Conservation (phyloP, 495 filamentous ascomycete genomes). For the Penicillium desertorum region DNA sequence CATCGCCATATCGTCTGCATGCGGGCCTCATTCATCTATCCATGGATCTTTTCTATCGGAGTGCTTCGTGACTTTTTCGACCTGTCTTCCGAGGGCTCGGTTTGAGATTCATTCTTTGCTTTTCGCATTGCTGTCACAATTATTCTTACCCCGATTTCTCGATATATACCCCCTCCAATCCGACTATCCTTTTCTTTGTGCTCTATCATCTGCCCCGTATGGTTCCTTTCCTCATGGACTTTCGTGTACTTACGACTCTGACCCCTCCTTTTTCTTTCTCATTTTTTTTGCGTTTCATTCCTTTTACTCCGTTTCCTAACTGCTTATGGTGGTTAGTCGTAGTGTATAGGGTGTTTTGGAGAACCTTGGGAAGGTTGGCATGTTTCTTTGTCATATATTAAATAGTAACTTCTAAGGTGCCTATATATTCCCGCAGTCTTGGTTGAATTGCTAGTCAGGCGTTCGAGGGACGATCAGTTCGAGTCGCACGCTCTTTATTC, state of each 20-base stretch:
- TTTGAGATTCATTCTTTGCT: background rate
- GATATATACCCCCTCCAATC: conserved; percentile 31
- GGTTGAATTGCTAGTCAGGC: conserved; percentile 3
- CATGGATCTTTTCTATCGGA: background rate
- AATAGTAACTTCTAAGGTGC: conserved; percentile 1
- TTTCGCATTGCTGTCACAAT: conserved; percentile 14
- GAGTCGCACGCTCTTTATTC: background rate
- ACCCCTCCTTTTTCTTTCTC: conserved; percentile 7
- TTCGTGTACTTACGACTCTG: conserved; percentile 28
- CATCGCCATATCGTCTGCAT: background rate
- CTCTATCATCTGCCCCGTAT: conserved; percentile 17
- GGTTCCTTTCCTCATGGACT: conserved; percentile 19
- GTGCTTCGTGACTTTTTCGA: background rate
- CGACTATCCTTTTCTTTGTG: conserved; percentile 7
- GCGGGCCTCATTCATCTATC: background rate
- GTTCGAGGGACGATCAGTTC: background rate
- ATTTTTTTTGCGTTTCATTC: conserved; percentile 7
- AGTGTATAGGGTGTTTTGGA: conserved; percentile 14
- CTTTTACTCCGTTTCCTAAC: conserved; percentile 10
- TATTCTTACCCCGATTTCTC: conserved; percentile 13
- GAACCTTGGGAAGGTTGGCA: background rate
- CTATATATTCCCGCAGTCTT: conserved; percentile 1
- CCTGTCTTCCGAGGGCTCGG: background rate
- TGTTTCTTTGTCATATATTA: conserved; percentile 7
- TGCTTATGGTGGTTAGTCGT: conserved; percentile 2